These are phyloP conservation scores for Pseudogymnoascus sp. DNA, from an alignment of 2,329 filamentous ascomycete species.

Conservation along the genomic window DNA sequence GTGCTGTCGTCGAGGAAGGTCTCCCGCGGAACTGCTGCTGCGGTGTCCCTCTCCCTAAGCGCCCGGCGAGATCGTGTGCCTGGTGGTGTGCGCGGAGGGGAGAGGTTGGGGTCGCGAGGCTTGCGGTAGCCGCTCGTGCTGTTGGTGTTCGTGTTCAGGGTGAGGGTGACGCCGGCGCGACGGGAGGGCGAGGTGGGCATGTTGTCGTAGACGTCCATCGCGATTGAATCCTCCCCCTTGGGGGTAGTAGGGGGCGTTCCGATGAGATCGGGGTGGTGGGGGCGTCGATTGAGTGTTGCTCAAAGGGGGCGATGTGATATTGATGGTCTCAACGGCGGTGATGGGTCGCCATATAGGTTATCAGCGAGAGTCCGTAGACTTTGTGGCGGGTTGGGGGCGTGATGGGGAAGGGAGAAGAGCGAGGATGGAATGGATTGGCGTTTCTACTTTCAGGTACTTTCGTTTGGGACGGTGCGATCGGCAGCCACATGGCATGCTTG, in stretches of 20 bases:
- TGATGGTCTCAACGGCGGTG: neutral
- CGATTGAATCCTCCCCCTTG: neutral
- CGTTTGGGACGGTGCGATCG: neutral
- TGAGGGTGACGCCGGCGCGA: neutral
- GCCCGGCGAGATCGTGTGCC: neutral
- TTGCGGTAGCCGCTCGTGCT: neutral
- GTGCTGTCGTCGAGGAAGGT: conserved; percentile 29
- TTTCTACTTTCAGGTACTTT: neutral
- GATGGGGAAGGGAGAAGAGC: neutral
- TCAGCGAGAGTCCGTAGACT: neutral
- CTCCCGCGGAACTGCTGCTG: conserved; percentile 16
- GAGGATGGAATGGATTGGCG: neutral
- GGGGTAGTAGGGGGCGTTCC: neutral
- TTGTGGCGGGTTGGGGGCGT: neutral
- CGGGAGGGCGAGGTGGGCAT: neutral
- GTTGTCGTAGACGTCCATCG: neutral
- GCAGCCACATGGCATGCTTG: neutral
- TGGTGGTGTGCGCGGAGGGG: neutral
- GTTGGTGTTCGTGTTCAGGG: neutral
- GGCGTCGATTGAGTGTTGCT: neutral
- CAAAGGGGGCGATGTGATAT: neutral
- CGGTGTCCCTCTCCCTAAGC: neutral
- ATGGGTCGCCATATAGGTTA: neutral
- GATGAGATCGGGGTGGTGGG: neutral
- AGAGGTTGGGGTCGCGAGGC: neutral